A percentile compares a stretch with the other conserved stretches of the same genome.
phyloP scores from a whole-genome alignment of 2,329 filamentous ascomycete species.

The Monilinia laxa region DNA sequence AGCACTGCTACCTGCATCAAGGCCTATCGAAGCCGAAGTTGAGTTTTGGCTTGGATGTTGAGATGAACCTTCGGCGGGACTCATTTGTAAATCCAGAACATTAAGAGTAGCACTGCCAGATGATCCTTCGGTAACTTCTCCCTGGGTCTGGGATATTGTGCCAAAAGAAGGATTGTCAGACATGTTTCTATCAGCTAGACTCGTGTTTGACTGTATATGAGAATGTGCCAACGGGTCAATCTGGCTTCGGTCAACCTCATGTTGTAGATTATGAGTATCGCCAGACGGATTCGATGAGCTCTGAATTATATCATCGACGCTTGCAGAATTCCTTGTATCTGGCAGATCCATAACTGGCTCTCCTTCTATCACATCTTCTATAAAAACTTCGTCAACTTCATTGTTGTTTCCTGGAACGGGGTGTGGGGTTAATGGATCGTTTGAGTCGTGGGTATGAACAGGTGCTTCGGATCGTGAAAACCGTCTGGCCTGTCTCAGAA shows the following conservation, averaged over 20 bases:
- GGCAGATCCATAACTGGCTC: conserved; percentile 9
- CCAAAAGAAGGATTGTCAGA: conserved; percentile 36
- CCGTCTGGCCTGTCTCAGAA: conserved; percentile 63
- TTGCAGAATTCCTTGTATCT: neutral
- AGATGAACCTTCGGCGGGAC: conserved; percentile 33
- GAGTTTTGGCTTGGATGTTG: conserved; percentile 32
- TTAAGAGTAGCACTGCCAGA: conserved; percentile 22
- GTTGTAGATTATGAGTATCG: conserved; percentile 1
- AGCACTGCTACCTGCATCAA: conserved; percentile 32
- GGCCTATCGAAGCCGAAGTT: conserved; percentile 23
- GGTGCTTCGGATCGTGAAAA: conserved; percentile 50
- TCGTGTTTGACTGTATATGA: conserved; percentile 26
- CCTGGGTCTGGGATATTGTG: conserved; percentile 33
- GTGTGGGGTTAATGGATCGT: conserved; percentile 35
- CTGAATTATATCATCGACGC: conserved; percentile 17
- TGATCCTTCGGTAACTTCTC: conserved; percentile 29
- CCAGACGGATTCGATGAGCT: conserved; percentile 27
- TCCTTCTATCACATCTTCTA: conserved; percentile 27
- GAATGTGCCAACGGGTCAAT: neutral
- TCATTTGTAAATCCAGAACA: conserved; percentile 28
- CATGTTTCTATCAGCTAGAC: conserved; percentile 33
- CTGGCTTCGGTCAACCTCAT: neutral
- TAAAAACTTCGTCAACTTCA: conserved; percentile 27
- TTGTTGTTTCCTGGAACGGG: conserved; percentile 24
- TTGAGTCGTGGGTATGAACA: conserved; percentile 40